Base-by-base conservation (phyloP, 148 eudicot genomes). In the Cornus kousa region DNA sequence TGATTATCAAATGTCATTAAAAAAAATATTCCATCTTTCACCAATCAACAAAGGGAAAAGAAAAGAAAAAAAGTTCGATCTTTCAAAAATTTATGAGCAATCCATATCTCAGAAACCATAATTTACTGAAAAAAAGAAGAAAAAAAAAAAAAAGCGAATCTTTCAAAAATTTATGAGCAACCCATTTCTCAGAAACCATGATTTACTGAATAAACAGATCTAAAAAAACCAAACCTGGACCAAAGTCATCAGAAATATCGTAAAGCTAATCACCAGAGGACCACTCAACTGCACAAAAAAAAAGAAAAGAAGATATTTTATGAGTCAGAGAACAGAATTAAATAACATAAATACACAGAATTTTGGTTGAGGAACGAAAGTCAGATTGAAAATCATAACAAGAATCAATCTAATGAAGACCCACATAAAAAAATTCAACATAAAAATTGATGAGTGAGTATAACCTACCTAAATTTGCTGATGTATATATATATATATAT, bases 61-160 rank as follows among this genome's bases (percentile, higher is more conserved):
- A 28, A 28, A 28, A 28, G 1, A 28, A 28, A 28, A 28, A 28
- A 28, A 28, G 1, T 0, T 28, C 28, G 28, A 28, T 28, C 53
- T 75, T 75, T 24, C 71, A 76, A 14, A 75, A 23, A 75, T 23
- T 75, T 65, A 19, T 64, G 70, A 43, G 70, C 37, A 65, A 65
- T 60, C 70, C 71, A 75, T 66, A 23, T 70, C 24, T 66, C 70
- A 14, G 60, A 75, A 64, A 75, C 57, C 78, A 23, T 12, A 23
- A 43, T 65, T n/a, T 65, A 66, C 12, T 53, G 23, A 19, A 8
- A 76, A 43, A 39, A 39, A 39, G 1, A 39, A 39, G 1, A 39
- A 19, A 8, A 76, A 43, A 39, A 39, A 39, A 39, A 39, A 39
- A 39, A 39, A 39, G 5, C 0, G 5, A 4, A 20, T 39, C 35